Base-by-base conservation (phyloP, 768 basidiomycete species). In the Rhizopogon vulgaris region DNA sequence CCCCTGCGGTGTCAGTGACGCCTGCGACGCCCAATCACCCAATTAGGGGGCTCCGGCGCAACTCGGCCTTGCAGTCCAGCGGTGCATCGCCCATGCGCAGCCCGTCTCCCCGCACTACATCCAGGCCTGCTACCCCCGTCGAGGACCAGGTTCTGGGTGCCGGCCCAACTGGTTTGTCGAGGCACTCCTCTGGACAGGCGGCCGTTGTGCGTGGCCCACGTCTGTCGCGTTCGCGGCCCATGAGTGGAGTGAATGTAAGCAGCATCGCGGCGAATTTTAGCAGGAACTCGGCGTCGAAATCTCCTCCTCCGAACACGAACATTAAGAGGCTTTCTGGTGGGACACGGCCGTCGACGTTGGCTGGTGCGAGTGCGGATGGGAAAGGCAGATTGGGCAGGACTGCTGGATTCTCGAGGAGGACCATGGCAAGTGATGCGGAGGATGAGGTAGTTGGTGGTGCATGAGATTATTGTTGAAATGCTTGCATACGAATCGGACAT, bases 351-450 rank as follows among this genome's bases (percentile, higher is more conserved):
- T 47, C 51, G n/a, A n/a, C n/a, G 1, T 54, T 64, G 6, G 15
- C 41, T 4, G 17, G 28, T 30, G 28, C 28, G 28, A 30, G 8
- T 30, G 28, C 32, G 3, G 52, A 27, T 6, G 56, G 52, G 11
- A 56, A 57, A 1, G 39, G 48, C 1, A 63, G 58, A 22, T 7
- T 42, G 7, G 66, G 57, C 41, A 80, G 73, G 56, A 72, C 77
- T 36, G 72, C 76, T 36, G 74, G 77, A 28, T 75, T 84, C 50
- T 83, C 86, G 49, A 78, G 87, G 62, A 78, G 87, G 65, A 89
- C 87, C 45, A 85, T 87, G 84, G 86, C 84, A 38, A 87, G 85
- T 62, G 88, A 90, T 61, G 87, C 87, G 34, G 89, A 91, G 63
- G 89, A 90, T 56, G 80, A 85, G 57, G 71, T 86, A 52, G 73